A percentile compares a stretch with the other conserved stretches of the same genome.
These are phyloP conservation scores for Apium graveolens DNA, from an alignment of 129 eudicot genomes.

Conservation along the genomic window DNA sequence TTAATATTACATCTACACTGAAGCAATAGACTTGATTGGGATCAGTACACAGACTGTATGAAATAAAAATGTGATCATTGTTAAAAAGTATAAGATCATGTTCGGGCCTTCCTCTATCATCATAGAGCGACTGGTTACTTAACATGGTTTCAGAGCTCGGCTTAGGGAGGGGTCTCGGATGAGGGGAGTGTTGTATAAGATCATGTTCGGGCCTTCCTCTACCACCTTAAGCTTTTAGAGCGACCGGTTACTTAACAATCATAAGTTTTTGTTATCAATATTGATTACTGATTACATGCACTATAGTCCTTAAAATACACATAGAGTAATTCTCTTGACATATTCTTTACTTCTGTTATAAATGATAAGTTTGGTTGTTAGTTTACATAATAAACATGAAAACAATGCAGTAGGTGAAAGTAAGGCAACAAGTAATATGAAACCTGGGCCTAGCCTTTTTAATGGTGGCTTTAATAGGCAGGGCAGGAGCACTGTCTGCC, in stretches of 20 bases:
- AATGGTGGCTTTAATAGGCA: slow-evolving; percentile 83
- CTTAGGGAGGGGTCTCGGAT: too few relatives aligned
- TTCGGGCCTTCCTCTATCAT: too few relatives aligned
- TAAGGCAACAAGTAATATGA: background rate
- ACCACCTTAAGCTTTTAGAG: too few relatives aligned
- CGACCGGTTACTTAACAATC: too few relatives aligned
- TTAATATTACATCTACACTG: background rate
- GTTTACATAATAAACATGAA: background rate
- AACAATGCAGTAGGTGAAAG: background rate
- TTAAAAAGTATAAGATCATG: too few relatives aligned
- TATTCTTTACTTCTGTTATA: background rate
- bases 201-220: too few relatives aligned
- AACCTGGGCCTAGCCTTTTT: slow-evolving; percentile 51
- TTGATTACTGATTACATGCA: background rate
- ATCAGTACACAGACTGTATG: background rate
- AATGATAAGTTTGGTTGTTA: background rate
- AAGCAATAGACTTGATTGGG: background rate
- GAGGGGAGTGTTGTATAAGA: too few relatives aligned
- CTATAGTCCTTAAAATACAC: background rate
- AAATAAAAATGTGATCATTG: background rate
- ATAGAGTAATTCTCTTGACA: background rate
- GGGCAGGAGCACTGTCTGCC: slow-evolving; percentile 83
- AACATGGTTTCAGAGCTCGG: too few relatives aligned
- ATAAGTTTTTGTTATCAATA: background rate
- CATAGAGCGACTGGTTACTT: too few relatives aligned